Conservation (phyloP, 257 asterid genomes). For the Cynanchum wilfordii region DNA sequence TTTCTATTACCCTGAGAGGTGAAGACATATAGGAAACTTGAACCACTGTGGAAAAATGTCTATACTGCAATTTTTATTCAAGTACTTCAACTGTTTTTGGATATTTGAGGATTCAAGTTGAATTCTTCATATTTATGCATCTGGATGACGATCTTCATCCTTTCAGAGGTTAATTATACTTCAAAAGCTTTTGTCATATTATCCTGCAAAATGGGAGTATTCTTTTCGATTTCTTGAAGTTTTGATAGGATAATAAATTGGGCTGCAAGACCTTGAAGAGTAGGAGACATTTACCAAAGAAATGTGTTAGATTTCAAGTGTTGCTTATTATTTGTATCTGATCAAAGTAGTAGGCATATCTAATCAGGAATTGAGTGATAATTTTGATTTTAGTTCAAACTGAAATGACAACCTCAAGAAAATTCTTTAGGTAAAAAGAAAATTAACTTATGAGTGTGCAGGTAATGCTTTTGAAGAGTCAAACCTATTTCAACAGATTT, state of each 20-base stretch:
- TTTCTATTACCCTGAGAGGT: background rate
- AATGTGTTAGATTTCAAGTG: background rate
- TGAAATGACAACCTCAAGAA: background rate
- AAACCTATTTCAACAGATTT: background rate
- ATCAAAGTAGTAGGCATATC: background rate
- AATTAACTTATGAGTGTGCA: background rate
- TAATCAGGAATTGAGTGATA: background rate
- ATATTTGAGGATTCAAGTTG: background rate
- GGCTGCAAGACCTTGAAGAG: background rate
- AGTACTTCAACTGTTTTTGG: background rate
- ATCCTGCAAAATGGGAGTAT: background rate
- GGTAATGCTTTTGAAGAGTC: too few species aligned
- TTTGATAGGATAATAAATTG: too few species aligned
- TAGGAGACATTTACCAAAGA: background rate
- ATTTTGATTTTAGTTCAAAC: background rate
- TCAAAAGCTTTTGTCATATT: too few species aligned
- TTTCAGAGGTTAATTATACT: background rate
- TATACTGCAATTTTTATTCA: background rate
- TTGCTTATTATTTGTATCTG: background rate
- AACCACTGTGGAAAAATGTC: background rate
- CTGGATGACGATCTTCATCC: background rate
- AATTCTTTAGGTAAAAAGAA: background rate
- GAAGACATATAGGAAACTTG: too few species aligned
- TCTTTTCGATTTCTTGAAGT: background rate
- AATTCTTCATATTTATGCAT: too few species aligned